phyloP scores from a whole-genome alignment of 2,329 filamentous ascomycete species.

The Fusarium solani-melongenae region DNA sequence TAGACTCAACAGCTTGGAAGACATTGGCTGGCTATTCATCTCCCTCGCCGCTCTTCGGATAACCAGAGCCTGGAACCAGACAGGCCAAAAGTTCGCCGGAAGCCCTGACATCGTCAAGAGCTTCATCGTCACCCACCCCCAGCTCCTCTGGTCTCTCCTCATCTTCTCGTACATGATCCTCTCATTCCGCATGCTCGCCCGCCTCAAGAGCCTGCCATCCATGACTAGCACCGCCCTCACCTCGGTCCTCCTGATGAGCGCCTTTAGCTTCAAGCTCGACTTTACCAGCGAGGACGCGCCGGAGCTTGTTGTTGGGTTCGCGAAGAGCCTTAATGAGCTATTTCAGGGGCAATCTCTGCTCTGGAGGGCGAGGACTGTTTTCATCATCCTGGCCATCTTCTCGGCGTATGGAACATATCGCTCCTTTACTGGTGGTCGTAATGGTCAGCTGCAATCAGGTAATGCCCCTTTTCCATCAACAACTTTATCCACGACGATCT shows the following conservation, averaged over 20 bases:
- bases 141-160: slow-evolving; percentile 80
- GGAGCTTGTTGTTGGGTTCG: slow-evolving; percentile 73
- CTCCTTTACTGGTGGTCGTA: slow-evolving; percentile 45
- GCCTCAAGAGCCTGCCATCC: slow-evolving; percentile 55
- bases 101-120: slow-evolving; percentile 84
- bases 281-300: slow-evolving; percentile 91
- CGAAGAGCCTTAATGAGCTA: slow-evolving; percentile 52
- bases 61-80: slow-evolving; percentile 90
- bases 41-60: slow-evolving; percentile 74
- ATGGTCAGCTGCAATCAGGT: slow-evolving; percentile 45
- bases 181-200: slow-evolving; percentile 56
- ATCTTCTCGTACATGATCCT: slow-evolving; percentile 75
- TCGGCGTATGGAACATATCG: slow-evolving; percentile 53
- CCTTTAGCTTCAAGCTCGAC: slow-evolving; percentile 87
- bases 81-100: slow-evolving; percentile 95
- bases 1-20: slow-evolving; percentile 43
- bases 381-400: slow-evolving; percentile 58
- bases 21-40: slow-evolving; percentile 49
- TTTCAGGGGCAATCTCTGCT: slow-evolving; percentile 59
- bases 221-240: slow-evolving; percentile 54
- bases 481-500: not conserved
- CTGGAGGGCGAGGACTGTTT: slow-evolving; percentile 61
- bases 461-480: slow-evolving; percentile 10
- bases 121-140: slow-evolving; percentile 72
- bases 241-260: slow-evolving; percentile 59